Evolutionary conservation across 116 monocot genomes (phyloP), one percentile per base, ranked within the genome.

Genomic region (Papilionanthe hybrid): DNA sequence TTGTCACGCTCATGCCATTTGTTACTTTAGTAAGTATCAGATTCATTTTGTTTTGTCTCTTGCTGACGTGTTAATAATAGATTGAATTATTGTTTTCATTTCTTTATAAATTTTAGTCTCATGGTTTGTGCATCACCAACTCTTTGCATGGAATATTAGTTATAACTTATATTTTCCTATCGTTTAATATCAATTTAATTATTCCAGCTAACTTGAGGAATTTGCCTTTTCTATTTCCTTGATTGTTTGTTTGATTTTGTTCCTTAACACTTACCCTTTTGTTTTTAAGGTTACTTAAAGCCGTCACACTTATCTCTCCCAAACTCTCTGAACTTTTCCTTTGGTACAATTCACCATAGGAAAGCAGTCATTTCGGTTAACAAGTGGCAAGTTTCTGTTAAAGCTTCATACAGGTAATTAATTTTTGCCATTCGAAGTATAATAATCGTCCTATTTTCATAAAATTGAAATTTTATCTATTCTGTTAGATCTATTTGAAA

Each of bases 391-490:
- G 32, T 41, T 74, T 75, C 79, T 75, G 79, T 79, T 79, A 75
- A 42, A 37, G 79, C 83, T 83, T 65, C 47, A 30, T 42, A 66
- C 37, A 79, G 83, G 83, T 83, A 53, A 17, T 13, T 75, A 30
- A 43, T 17, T 55, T 75, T 78, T 79, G 84, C 76, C 82, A 84
- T 42, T 23, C 23, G 69, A 32, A 32, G 32, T 69, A n/a, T 69
- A 69, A 30, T 69, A 69, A 32, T 69, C 13, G 15, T 37, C 32
- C 10, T 15, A 17, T 69, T 17, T 32, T 69, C 13, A 69, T 69
- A 37, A 69, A 37, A 30, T 30, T 17, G 5, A 69, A 69, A 6
- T 69, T 68, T 69, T 30, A 37, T 69, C 1, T 32, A 5, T 69
- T 69, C 69, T 29, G 2, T 37, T 69, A 68, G 30, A 68, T 68